These are phyloP conservation scores for Candida corydali DNA, from an alignment of 805 yeast species.

Conservation along the genomic window DNA sequence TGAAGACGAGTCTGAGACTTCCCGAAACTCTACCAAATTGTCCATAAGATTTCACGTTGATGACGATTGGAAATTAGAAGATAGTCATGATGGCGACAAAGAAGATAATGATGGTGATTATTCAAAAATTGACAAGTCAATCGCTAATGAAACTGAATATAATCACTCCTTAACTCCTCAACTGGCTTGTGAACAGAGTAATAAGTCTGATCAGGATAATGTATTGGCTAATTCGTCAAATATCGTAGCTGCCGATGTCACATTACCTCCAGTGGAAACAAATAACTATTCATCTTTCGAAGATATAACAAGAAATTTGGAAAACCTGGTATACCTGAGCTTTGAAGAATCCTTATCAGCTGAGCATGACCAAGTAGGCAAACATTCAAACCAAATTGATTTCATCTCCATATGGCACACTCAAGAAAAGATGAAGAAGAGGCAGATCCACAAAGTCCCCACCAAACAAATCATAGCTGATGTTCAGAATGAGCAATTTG, in stretches of 20 bases:
- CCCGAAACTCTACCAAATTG: slow-evolving; percentile 14
- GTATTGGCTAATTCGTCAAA: slow-evolving; percentile 43
- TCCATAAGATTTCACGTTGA: slow-evolving; percentile 30
- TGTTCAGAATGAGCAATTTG: slow-evolving; percentile 4
- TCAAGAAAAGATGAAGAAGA: slow-evolving; percentile 23
- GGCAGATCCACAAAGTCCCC: slow-evolving; percentile 8
- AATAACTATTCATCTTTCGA: slow-evolving; percentile 37
- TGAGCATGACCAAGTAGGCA: slow-evolving; percentile 29
- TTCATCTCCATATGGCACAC: slow-evolving; percentile 42
- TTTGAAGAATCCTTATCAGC: slow-evolving; percentile 41
- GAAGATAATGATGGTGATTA: slow-evolving; percentile 31
- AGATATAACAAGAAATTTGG: slow-evolving; percentile 29
- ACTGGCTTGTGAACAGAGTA: slow-evolving; percentile 8
- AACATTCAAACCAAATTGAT: slow-evolving; percentile 14
- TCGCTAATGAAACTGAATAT: slow-evolving; percentile 9
- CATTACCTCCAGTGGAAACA: slow-evolving; percentile 40
- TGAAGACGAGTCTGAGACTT: slow-evolving; percentile 5
- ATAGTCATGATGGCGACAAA: slow-evolving; percentile 35
- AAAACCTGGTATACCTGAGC: slow-evolving; percentile 14
- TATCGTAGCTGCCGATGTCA: slow-evolving; percentile 27
- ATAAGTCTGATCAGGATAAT: slow-evolving; percentile 10
- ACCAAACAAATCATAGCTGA: slow-evolving; percentile 8
- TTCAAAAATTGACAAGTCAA: slow-evolving; percentile 5
- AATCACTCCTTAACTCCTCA: slow-evolving; percentile 16
- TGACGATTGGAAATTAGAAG: slow-evolving; percentile 34